These are phyloP conservation scores for Debaryomyces udenii DNA, from an alignment of 1,139 yeast genomes.

Conservation along the genomic window DNA sequence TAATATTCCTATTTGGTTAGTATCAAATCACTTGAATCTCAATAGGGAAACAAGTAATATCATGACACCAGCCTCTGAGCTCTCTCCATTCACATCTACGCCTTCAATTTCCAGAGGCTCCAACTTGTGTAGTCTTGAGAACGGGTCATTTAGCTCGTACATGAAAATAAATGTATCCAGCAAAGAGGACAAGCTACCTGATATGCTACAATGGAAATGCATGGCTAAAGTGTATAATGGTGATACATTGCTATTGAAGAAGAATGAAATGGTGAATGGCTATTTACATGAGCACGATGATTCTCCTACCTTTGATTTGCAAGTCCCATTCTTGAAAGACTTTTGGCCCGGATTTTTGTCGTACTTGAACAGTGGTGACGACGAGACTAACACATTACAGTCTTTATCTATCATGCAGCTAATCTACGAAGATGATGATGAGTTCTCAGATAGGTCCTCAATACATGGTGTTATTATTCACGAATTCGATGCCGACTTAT, in stretches of 20 bases:
- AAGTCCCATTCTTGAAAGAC: constrained; percentile 41
- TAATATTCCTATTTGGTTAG: constrained; percentile 14
- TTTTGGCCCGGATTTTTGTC: constrained; percentile 47
- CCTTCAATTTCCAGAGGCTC: constrained; percentile 7
- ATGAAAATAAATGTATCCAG: constrained; percentile 27
- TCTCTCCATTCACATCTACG: constrained; percentile 15
- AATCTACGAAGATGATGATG: constrained; percentile 22
- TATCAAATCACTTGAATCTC: constrained; percentile 11
- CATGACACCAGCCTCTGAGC: constrained; percentile 1
- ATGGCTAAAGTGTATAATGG: constrained; percentile 32
- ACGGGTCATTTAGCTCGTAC: constrained; percentile 34
- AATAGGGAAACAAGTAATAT: background rate
- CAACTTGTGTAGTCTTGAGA: constrained; percentile 25
- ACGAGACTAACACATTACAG: constrained; percentile 18
- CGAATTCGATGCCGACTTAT: constrained; percentile 20
- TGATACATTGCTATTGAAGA: constrained; percentile 27
- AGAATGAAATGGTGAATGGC: constrained; percentile 40
- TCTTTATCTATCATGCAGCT: constrained; percentile 36
- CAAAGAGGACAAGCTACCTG: constrained; percentile 9
- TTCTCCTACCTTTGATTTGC: constrained; percentile 27
- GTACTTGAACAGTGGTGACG: constrained; percentile 37
- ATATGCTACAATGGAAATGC: constrained; percentile 40
- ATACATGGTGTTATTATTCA: constrained; percentile 36
- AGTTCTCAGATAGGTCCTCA: constrained; percentile 20
- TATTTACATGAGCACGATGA: constrained; percentile 22